Percentiles rank a stretch among this genome's conserved stretches.
These are phyloP conservation scores for Piper longum DNA, from an alignment of 164 flowering plant genomes.

Conservation along the genomic window DNA sequence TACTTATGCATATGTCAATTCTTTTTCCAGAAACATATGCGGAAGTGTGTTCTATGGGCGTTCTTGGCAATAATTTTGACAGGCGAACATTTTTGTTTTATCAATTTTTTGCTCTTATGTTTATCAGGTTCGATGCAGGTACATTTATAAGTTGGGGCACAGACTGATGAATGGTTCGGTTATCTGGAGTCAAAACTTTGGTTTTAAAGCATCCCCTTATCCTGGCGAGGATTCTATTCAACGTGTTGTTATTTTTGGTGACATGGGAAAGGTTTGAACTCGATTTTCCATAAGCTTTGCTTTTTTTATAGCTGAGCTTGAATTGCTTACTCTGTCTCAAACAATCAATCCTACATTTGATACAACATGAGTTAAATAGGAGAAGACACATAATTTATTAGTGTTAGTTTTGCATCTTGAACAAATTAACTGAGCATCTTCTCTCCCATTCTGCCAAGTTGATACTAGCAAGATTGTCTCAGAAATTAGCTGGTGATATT, in stretches of 20 bases:
- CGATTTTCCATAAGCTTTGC: neutral
- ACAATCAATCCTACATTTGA: no score
- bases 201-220: constrained; percentile 32
- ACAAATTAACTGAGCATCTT: no score
- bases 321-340: neutral
- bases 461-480: no score
- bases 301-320: neutral
- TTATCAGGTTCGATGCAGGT: constrained; percentile 15
- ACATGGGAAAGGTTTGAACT: constrained; percentile 39
- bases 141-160: constrained; percentile 36
- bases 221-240: constrained; percentile 41
- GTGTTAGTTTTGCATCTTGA: no score
- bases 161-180: constrained; percentile 20
- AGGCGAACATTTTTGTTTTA: neutral
- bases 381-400: no score
- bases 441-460: no score
- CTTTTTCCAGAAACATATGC: no score
- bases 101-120: no score
- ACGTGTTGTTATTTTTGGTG: constrained; percentile 37
- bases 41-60: no score
- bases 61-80: no score
- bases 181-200: constrained; percentile 24
- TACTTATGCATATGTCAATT: no score
- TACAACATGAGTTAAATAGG: no score
- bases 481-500: neutral